Base-by-base conservation (phyloP, 805 yeast genomes). In the Yarrowia divulgata region DNA sequence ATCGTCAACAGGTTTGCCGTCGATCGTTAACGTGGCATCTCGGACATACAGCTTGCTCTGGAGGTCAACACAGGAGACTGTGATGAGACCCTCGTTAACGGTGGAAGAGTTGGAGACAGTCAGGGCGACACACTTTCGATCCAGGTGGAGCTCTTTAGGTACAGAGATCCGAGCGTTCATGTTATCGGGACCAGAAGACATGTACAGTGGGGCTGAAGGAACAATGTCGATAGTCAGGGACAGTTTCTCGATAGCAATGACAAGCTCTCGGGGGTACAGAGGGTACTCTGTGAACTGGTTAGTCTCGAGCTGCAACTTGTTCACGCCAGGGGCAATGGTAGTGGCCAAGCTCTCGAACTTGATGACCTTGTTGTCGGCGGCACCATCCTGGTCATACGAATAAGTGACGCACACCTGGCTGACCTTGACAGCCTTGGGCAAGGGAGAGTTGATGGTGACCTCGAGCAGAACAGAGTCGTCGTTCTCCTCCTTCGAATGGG, bases 381-480 rank as follows among this genome's bases (percentile, higher is more conserved):
- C 72, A 0, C 50, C 52, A 16, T 66, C 73, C 3, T 67, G 55
- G 10, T 62, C 66, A 9, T 71, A 69, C 0, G 58, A 34, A 12
- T 70, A 73, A 1, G 43, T 32, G 7, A 74, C 74, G 13, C 71
- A 73, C 29, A 76, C 73, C 16, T 43, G 43, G 9, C 70, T 71
- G 50, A 75, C 69, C 14, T 60, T 29, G 10, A 72, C 18, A 35
- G 73, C 69, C 18, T 72, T 71, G 19, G 70, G 58, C 29, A 48
- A 18, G 0, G 73, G 71, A 68, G 82, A 82, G 3, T 70, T 69
- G 8, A 85, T 49, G 0, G 72, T 70, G 4, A 85, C 70, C 10
- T 76, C 78, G 1, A 87, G 70, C 46, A 71, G 78, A 67, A 85
- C 81, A 8, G 71, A 73, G 72, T 85, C 85, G 34, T 69, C 77